Evolutionary conservation across 129 eudicot species (phyloP), one percentile per base, ranked within the genome.

Genomic region (Logfia minima): DNA sequence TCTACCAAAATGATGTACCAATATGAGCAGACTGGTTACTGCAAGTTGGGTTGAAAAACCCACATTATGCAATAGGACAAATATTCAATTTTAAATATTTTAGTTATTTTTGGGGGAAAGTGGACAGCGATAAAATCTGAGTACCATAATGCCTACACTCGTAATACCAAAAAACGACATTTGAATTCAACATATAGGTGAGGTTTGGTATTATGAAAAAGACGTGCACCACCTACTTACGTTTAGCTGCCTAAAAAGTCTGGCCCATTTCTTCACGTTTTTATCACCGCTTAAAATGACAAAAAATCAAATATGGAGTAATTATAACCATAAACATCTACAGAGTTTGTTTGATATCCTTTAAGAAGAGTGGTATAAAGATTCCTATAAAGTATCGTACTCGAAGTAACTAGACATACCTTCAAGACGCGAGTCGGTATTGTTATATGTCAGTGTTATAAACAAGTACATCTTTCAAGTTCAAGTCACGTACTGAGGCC

Each of bases 121-220:
- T 32, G 24, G 24, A 35, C 71, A 66, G 7, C 28, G 18, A 34
- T 67, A 37, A n/a, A 17, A n/a, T 68, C 16, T 7, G 28, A 41
- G 18, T n/a, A 17, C 72, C 48, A 37, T 16, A 67, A 67, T 68
- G 72, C 21, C 72, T 37, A 68, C 55, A 4, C 55, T 37, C 72
- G 37, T 68, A 7, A 32, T 32, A 2, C 32, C 3, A 2, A 29
- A 66, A 66, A 59, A 59, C 21, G 70, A 35, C 48, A 32, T 17
- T 32, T 32, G 23, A 32, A 19, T n/a, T 68, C 18, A 14, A 2
- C 13, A 19, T 35, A 37, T 35, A 34, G 19, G 53, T 68, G 39
- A 34, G 56, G 55, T 68, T 41, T 69, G 74, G 34, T 41, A 22
- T 43, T 1, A 41, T 22, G 29, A 11, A 4, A 41, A 69, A 0